Conservation (phyloP, 106 monocot genomes). For the Dactylorhiza incarnata region DNA sequence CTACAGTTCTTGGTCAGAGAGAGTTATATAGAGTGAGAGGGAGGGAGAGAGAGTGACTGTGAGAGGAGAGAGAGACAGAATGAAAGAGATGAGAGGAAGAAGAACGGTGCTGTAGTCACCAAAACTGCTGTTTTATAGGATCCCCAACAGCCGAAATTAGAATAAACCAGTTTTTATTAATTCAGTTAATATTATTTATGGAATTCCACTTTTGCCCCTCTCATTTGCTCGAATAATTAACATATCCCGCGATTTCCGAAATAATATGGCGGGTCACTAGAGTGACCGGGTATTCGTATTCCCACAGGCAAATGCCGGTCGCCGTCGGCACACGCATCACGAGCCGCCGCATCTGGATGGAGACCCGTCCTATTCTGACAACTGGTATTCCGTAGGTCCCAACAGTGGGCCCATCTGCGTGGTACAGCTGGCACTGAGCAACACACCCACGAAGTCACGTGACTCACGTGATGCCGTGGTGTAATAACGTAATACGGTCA, state of each 20-base stretch:
- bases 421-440: slow-evolving; percentile 1
- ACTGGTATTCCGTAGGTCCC: slow-evolving; percentile 3
- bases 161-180: neutral
- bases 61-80: neutral
- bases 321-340: neutral
- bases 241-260: neutral
- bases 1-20: neutral
- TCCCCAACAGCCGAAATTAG: neutral
- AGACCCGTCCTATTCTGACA: slow-evolving; percentile 1
- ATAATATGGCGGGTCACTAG: neutral
- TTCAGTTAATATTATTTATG: neutral
- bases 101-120: neutral
- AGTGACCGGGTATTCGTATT: neutral
- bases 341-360: slow-evolving; percentile 11
- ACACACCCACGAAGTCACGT: neutral
- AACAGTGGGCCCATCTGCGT: neutral
- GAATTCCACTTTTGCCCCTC: neutral
- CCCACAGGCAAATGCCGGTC: neutral
- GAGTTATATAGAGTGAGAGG: neutral
- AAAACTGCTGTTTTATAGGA: slow-evolving; percentile 8
- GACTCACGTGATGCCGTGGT: neutral
- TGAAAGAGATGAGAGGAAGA: too few relatives aligned
- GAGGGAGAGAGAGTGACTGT: neutral
- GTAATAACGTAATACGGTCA: neutral
- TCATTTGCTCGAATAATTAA: neutral